A percentile compares a stretch with the other conserved stretches of the same genome.
Conservation (phyloP, 306 rosid genomes). For the Geum urbanum region DNA sequence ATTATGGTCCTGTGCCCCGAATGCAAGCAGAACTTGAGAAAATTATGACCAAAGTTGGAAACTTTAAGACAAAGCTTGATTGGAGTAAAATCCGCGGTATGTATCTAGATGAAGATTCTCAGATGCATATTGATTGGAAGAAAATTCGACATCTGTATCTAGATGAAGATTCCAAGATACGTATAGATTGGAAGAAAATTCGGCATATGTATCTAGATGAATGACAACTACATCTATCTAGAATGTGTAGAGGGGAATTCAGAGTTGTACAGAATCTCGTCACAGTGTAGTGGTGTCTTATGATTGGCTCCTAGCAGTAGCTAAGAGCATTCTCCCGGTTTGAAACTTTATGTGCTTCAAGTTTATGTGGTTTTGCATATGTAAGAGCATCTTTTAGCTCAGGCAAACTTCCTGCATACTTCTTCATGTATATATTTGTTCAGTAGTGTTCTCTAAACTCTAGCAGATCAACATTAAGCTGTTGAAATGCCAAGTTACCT, state of each 20-base stretch:
- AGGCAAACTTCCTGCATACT: not conserved
- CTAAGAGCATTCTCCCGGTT: not conserved
- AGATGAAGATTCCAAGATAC: slow-evolving; percentile 12
- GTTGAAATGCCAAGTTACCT: too few relatives aligned
- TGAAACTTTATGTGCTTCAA: not conserved
- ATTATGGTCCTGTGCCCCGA: not conserved
- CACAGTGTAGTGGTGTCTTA: not conserved
- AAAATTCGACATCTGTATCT: not conserved
- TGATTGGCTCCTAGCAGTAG: not conserved
- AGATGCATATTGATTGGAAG: not conserved
- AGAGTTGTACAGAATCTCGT: not conserved
- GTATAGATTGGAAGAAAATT: slow-evolving; percentile 53
- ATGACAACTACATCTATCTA: not conserved
- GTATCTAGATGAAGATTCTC: slow-evolving; percentile 2
- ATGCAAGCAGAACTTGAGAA: not conserved
- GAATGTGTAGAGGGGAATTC: not conserved
- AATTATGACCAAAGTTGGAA: not conserved
- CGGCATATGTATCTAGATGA: slow-evolving; percentile 59
- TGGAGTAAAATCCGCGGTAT: not conserved
- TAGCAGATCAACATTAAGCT: too few relatives aligned
- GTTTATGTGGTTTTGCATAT: not conserved
- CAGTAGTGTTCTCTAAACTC: too few relatives aligned
- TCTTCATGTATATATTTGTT: too few relatives aligned
- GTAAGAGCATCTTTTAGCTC: not conserved
- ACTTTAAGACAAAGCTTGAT: not conserved